Base-by-base conservation (phyloP, 2,329 filamentous ascomycete genomes). In the Emergomyces orientalis region DNA sequence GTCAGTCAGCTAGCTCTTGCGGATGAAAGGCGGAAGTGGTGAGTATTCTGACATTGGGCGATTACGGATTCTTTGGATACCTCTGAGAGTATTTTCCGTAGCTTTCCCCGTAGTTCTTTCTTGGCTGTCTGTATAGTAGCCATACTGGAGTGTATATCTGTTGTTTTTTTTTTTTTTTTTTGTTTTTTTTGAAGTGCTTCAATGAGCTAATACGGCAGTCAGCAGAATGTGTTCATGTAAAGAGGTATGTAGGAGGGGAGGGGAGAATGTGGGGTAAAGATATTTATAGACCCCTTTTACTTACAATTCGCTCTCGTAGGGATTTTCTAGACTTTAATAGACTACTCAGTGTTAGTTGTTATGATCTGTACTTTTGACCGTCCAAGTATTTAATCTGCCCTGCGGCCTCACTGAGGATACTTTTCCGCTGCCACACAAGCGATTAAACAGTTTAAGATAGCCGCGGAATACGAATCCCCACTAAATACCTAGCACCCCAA, bases 91-190 rank as follows among this genome's bases (percentile, higher is more conserved):
- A 81, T 81, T 66, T 83, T 78, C 72, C 88, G 91, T 78, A 96
- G 88, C 61, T 83, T 77, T 65, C 80, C 81, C 63, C 92, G 84
- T 65, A 96, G 79, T 69, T 90, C 87, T 72, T 88, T 87, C 78
- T 96, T 96, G 54, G 88, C 86, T 63, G 82, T 80, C 66, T 81
- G 81, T 62, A 91, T 76, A 60, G 83, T 77, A 55, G 82, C 77
- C 66, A 67, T 67, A 19, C 34, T 19, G 22, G 27, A 4, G 19
- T 34, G 41, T 61, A 11, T 9, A 41, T 27, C 2, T 22, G 9
- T 37, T 3, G 37, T 55, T 19, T 54, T 22, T 22, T 37, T 22
- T 22, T 37, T 22, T 9, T 49, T 5, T 7, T 3, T 45, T 19
- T 45, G 19, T 45, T 45, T 4, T n/a, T 17, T 17, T 45, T 8